Percentiles rank a stretch among this genome's conserved stretches.
Evolutionary conservation across 2,329 filamentous ascomycete species (phyloP).

Genomic region (Fusarium sublunatum): DNA sequence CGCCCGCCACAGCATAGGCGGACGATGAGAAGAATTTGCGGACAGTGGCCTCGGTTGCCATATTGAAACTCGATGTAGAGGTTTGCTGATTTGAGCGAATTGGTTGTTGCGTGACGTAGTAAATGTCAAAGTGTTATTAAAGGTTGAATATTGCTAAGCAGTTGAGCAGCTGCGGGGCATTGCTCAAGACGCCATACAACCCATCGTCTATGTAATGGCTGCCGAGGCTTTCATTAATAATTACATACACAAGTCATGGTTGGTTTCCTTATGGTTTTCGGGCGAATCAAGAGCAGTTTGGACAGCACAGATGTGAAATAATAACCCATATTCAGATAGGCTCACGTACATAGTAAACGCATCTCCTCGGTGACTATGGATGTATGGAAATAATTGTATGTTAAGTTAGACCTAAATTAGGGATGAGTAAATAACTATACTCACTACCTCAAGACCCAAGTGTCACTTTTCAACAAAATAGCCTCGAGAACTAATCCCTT

Average conservation of each 20-base stretch:
- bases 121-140: constrained; percentile 6
- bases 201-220: constrained; percentile 16
- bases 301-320: no score
- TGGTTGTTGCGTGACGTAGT: constrained; percentile 8
- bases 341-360: no score
- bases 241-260: not conserved
- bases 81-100: not conserved
- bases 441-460: no score
- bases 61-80: constrained; percentile 41
- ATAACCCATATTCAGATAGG: no score
- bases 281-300: not conserved
- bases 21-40: constrained; percentile 83
- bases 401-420: no score
- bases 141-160: constrained; percentile 24
- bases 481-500: no score
- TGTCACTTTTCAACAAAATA: no score
- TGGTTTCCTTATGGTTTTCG: not conserved
- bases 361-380: no score
- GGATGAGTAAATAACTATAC: no score
- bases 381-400: no score
- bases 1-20: constrained; percentile 88
- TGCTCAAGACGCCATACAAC: constrained; percentile 28
- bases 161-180: constrained; percentile 39
- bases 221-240: not conserved
- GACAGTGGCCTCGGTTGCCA: constrained; percentile 77